Conservation (phyloP, 2,329 filamentous ascomycete species). For the Gaeumannomyces tritici region DNA sequence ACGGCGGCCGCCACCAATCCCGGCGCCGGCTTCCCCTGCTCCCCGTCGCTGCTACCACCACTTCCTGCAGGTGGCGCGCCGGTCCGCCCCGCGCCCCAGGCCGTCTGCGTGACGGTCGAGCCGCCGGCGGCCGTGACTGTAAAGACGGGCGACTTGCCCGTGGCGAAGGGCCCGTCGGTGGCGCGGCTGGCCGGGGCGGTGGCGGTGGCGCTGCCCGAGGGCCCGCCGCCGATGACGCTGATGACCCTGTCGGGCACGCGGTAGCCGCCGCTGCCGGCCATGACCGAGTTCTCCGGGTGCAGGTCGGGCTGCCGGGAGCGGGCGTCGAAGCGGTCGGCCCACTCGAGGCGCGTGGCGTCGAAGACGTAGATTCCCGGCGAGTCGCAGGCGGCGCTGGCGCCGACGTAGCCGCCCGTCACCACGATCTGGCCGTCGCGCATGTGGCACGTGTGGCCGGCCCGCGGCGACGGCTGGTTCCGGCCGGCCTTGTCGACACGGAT, state of each 20-base stretch:
- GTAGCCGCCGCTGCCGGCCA: constrained; percentile 55
- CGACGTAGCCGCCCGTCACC: constrained; percentile 60
- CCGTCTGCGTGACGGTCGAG: constrained; percentile 33
- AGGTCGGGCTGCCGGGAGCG: constrained; percentile 36
- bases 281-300: constrained; percentile 38
- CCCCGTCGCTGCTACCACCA: not conserved
- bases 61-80: constrained; percentile 21
- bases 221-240: constrained; percentile 25
- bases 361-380: constrained; percentile 64
- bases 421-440: constrained; percentile 62
- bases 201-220: constrained; percentile 42
- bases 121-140: constrained; percentile 50
- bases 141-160: constrained; percentile 60
- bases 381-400: constrained; percentile 52
- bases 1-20: constrained; percentile 28
- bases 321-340: constrained; percentile 53
- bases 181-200: constrained; percentile 53
- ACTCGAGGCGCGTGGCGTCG: constrained; percentile 55
- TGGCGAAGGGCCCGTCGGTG: constrained; percentile 60
- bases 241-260: constrained; percentile 54
- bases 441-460: constrained; percentile 61
- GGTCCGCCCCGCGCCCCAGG: constrained; percentile 24
- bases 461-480: constrained; percentile 42
- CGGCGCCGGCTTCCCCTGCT: constrained; percentile 17
- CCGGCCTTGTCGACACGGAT: constrained; percentile 50